A percentile compares a stretch with the other conserved stretches of the same genome.
Conservation (phyloP, 352 stramenopile species). For the Globisporangium spinosum region DNA sequence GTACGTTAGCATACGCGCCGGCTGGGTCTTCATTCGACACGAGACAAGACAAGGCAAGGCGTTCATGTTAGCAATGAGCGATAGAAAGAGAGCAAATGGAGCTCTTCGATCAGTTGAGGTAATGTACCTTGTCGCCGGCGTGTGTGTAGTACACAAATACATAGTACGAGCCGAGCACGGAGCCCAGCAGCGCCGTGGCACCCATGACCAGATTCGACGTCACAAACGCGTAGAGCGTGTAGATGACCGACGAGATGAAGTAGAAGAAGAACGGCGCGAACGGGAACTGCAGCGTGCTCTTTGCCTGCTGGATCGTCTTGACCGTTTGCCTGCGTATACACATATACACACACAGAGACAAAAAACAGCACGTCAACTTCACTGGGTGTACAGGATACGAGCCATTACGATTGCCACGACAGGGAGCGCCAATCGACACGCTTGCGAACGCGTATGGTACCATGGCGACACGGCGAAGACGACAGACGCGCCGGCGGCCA, state of each 20-base stretch:
- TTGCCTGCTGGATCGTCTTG: constrained; percentile 51
- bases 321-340: constrained; percentile 45
- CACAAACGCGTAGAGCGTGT: constrained; percentile 68
- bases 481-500: constrained; percentile 55
- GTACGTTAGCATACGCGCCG: constrained; percentile 37
- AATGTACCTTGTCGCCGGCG: constrained; percentile 31
- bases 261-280: constrained; percentile 86
- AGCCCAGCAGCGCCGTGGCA: constrained; percentile 50
- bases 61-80: background rate
- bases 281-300: constrained; percentile 72
- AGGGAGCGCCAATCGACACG: background rate
- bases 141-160: constrained; percentile 68
- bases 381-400: background rate
- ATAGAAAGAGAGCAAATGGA: background rate
- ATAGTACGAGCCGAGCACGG: constrained; percentile 61
- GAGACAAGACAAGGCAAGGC: background rate
- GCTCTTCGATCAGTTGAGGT: background rate
- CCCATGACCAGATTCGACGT: constrained; percentile 61
- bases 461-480: constrained; percentile 69
- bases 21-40: constrained; percentile 20
- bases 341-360: background rate
- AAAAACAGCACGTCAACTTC: background rate
- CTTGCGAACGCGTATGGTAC: constrained; percentile 23
- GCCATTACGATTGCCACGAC: background rate
- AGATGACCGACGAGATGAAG: constrained; percentile 80